Conservation (phyloP, 2,329 filamentous ascomycete species). For the Pseudogymnoascus sp. region DNA sequence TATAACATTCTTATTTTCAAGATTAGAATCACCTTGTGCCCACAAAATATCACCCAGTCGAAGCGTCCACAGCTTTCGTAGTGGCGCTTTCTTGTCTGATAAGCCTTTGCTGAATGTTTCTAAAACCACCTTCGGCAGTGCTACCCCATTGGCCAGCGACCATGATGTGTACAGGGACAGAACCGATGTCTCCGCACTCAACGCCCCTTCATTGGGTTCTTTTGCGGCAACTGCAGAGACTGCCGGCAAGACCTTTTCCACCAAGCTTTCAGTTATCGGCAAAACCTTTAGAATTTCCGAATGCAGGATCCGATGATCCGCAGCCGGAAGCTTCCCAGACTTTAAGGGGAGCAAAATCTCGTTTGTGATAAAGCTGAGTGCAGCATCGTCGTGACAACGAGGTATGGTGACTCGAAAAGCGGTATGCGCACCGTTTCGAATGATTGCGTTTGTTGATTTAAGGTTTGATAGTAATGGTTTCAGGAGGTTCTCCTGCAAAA, state of each 20-base stretch:
- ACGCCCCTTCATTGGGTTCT: constrained; percentile 80
- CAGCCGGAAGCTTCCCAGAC: constrained; percentile 71
- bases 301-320: constrained; percentile 78
- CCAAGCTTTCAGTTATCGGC: constrained; percentile 52
- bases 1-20: constrained; percentile 40
- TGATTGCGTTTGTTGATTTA: constrained; percentile 77
- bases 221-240: constrained; percentile 67
- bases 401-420: constrained; percentile 66
- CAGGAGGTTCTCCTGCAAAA: constrained; percentile 64
- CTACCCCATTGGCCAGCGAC: constrained; percentile 52
- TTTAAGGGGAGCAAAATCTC: constrained; percentile 78
- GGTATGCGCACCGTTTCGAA: constrained; percentile 67
- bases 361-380: constrained; percentile 62
- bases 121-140: constrained; percentile 58
- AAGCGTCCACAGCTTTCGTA: constrained; percentile 74
- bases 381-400: constrained; percentile 49
- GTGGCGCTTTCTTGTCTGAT: constrained; percentile 72
- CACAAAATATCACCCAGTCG: constrained; percentile 66
- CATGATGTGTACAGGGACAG: constrained; percentile 59
- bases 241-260: constrained; percentile 58
- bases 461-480: constrained; percentile 85
- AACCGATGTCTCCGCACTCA: constrained; percentile 67
- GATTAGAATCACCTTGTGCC: constrained; percentile 39
- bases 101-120: constrained; percentile 76
- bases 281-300: constrained; percentile 70